A percentile compares a stretch with the other conserved stretches of the same genome.
These are phyloP conservation scores for Magnaporthiopsis poae DNA, from an alignment of 2,329 filamentous ascomycete species.

Conservation along the genomic window DNA sequence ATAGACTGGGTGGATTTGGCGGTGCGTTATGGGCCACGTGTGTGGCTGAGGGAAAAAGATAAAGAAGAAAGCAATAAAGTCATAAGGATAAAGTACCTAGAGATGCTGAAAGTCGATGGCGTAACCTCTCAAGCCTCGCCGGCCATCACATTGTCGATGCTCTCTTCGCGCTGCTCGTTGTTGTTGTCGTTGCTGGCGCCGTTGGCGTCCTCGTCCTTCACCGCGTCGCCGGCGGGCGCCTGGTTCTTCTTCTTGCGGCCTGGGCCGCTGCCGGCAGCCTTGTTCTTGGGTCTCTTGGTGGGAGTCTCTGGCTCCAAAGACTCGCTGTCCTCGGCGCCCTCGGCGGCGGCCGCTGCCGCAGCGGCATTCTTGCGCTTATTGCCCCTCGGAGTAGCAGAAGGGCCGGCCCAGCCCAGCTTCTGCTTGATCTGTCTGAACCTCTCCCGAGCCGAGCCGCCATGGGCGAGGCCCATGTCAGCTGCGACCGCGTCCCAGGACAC, in stretches of 20 bases:
- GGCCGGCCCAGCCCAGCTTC: conserved; percentile 10
- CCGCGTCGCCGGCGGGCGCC: background rate
- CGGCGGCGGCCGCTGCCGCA: background rate
- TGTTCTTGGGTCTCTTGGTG: conserved; percentile 9
- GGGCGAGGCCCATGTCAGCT: conserved; percentile 6
- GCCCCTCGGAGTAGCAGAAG: conserved; percentile 6
- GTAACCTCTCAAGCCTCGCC: background rate
- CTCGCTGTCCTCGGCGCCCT: conserved; percentile 9
- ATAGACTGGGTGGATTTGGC: too few species aligned
- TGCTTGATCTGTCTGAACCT: conserved; percentile 17
- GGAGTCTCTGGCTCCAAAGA: background rate
- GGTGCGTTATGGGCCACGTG: too few species aligned
- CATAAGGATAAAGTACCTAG: background rate
- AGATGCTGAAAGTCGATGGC: background rate
- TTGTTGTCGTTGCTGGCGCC: background rate
- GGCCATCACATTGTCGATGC: background rate
- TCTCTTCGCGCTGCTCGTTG: conserved; percentile 3
- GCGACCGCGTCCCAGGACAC: conserved; percentile 18
- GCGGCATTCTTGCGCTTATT: conserved; percentile 10
- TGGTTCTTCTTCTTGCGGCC: background rate
- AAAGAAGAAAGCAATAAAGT: too few species aligned
- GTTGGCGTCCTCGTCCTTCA: conserved; percentile 9
- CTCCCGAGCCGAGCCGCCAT: conserved; percentile 6
- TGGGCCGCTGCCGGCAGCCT: background rate
- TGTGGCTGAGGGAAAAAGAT: too few species aligned